These are phyloP conservation scores for Gillenia trifoliata DNA, from an alignment of 306 rosid species.

Conservation along the genomic window DNA sequence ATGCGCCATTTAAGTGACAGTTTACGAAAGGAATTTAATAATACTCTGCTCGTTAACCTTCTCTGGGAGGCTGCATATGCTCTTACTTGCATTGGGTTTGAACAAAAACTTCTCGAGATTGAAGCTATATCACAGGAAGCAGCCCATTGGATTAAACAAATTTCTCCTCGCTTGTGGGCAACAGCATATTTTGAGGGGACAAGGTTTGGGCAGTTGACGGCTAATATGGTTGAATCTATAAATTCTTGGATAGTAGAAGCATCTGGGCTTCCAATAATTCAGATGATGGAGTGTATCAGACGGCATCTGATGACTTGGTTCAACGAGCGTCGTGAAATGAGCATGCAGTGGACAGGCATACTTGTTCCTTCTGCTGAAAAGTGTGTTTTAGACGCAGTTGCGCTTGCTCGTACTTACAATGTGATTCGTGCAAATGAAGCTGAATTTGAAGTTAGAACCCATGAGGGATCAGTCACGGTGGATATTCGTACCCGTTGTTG, in stretches of 20 bases:
- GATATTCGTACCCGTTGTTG: constrained; percentile 47
- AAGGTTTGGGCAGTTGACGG: constrained; percentile 47
- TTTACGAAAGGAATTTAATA: constrained; percentile 46
- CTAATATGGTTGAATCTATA: constrained; percentile 39
- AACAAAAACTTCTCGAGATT: constrained; percentile 40
- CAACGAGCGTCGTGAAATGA: constrained; percentile 49
- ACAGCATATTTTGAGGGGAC: constrained; percentile 52
- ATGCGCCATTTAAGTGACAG: constrained; percentile 44
- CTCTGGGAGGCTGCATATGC: constrained; percentile 55
- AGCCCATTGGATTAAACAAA: constrained; percentile 44
- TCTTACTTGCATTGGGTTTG: constrained; percentile 33
- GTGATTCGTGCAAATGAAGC: constrained; percentile 41
- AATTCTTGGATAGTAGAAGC: constrained; percentile 45
- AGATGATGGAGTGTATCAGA: constrained; percentile 51
- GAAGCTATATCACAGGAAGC: constrained; percentile 46
- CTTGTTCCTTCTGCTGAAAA: constrained; percentile 48
- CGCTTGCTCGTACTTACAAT: constrained; percentile 26
- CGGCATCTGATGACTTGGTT: constrained; percentile 56
- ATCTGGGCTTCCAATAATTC: constrained; percentile 52
- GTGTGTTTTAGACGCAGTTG: constrained; percentile 39
- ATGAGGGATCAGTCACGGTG: constrained; percentile 36
- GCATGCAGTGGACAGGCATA: constrained; percentile 51
- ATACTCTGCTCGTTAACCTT: constrained; percentile 31
- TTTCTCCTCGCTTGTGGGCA: constrained; percentile 46
- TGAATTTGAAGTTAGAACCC: constrained; percentile 38